Base-by-base conservation (phyloP, 2,329 filamentous ascomycete genomes). In the Daldinia eschscholtzii region DNA sequence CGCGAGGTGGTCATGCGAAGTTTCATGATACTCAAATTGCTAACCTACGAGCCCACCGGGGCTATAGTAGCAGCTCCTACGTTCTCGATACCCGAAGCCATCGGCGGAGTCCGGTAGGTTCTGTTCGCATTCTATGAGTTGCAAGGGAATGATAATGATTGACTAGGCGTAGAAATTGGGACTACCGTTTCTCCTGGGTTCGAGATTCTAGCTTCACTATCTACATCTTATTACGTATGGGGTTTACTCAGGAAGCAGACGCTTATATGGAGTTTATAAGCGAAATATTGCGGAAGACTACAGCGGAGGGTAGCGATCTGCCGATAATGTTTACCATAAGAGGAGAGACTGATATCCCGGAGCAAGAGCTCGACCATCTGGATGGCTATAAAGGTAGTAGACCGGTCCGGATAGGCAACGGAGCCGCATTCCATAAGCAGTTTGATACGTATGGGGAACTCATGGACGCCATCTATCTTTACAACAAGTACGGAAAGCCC, bases 291-390 rank as follows among this genome's bases (percentile, higher is more conserved):
- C 82, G 87, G 35, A 84, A 88, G 67, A 89, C 89, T 1, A 84
- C 88, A n/a, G 82, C 82, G 6, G 77, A 85, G 0, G 86, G 90
- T 57, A 87, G 88, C 33, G 88, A 87, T 0, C 80, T 94, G 39
- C 92, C 92, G 12, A 92, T 94, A 76, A 94, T 94, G 92, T 93
- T 94, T 76, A 92, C 90, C 44, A 93, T 94, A 71, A 85, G 88
- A 26, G 92, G 92, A 53, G 89, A 89, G 50, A 93, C 91, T 0
- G 89, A 93, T 42, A 92, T 94, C 41, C 91, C 91, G 0, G 92
- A 93, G 79, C 75, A 84, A 39, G 91, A 92, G 70, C 84, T 93
- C 5, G 79, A 83, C 63, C 92, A 94, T 72, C 84, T 94, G 2
- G 89, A 92, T 50, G 92, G 92, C 1, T 93, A 94, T 76, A 84